Conservation (phyloP, 225 moss, liverwort and hornwort genomes). For the Physcomitrellopsis africana region DNA sequence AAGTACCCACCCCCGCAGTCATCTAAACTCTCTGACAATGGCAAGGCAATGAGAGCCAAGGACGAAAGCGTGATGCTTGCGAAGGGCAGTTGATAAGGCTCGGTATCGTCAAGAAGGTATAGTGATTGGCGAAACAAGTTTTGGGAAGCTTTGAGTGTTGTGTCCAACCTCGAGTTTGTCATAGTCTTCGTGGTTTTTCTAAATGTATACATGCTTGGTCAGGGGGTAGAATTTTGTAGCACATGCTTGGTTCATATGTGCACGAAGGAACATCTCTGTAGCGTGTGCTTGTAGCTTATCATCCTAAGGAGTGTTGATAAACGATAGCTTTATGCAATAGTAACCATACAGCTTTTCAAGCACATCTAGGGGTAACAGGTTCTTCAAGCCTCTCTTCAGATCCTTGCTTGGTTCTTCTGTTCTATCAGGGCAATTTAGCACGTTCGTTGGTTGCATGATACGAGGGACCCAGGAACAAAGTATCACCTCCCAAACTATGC, state of each 20-base stretch:
- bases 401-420: slow-evolving; percentile 6
- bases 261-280: background rate
- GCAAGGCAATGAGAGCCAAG: slow-evolving; percentile 38
- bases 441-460: slow-evolving; percentile 5
- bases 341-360: background rate
- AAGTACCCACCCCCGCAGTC: slow-evolving; percentile 27
- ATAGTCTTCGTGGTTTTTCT: background rate
- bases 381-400: background rate
- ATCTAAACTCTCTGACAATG: slow-evolving; percentile 28
- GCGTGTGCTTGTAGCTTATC: background rate
- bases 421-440: background rate
- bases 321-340: background rate
- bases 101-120: background rate
- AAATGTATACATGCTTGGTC: background rate
- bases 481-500: slow-evolving; percentile 4
- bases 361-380: slow-evolving; percentile 15
- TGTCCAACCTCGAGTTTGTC: background rate
- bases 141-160: background rate
- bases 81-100: slow-evolving; percentile 19
- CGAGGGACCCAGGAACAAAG: background rate
- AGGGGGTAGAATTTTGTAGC: background rate
- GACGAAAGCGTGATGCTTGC: slow-evolving; percentile 42
- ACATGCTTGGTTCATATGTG: slow-evolving; percentile 1
- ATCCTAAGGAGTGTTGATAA: background rate
- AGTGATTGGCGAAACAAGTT: background rate